Percentiles rank a stretch among this genome's conserved stretches.
phyloP scores from a whole-genome alignment of 176 grass and related monocot genomes.

The Zea mays region Zm-B73-REFERENCE-NAM-5.0 NC_050096.1:40290501-40291000 shows the following conservation, averaged over 20 bases:
- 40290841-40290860: conserved; percentile 34
- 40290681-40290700: conserved; percentile 38
- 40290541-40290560: conserved; percentile 55
- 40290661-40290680: conserved; percentile 30
- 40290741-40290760: conserved; percentile 49
- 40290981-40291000: not conserved
- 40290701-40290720: conserved; percentile 29
- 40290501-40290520: conserved; percentile 28
- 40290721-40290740: not conserved
- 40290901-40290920: conserved; percentile 27
- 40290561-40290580: conserved; percentile 31
- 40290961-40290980: conserved; percentile 33
- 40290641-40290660: conserved; percentile 84
- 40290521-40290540: conserved; percentile 34
- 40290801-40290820: conserved; percentile 5
- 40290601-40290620: conserved; percentile 52
- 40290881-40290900: conserved; percentile 49
- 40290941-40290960: conserved; percentile 23
- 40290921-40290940: conserved; percentile 46
- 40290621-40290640: conserved; percentile 70
- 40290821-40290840: conserved; percentile 15
- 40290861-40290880: not conserved
- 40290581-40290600: conserved; percentile 32
- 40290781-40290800: not conserved
- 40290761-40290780: conserved; percentile 16